A percentile compares a stretch with the other conserved stretches of the same genome.
Evolutionary conservation across 352 stramenopile species (phyloP).

Genomic region (Albugo candida): DNA sequence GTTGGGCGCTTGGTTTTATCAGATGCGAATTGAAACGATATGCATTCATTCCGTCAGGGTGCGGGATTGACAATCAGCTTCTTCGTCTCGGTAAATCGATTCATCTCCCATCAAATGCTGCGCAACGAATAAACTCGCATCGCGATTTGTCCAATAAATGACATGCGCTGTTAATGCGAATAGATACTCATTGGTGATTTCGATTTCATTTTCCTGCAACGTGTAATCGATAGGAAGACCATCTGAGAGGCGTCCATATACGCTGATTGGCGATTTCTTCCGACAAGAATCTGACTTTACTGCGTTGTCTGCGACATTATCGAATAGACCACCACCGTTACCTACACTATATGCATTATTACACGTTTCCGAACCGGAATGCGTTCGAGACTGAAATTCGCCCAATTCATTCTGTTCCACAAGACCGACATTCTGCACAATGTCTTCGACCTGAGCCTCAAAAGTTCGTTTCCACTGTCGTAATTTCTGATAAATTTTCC

Average conservation of each 20-base stretch:
- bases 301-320: background rate
- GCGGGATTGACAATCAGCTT: no score
- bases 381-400: background rate
- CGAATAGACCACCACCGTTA: background rate
- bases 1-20: no score
- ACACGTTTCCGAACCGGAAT: background rate
- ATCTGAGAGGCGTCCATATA: constrained; percentile 48
- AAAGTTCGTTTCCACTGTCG: constrained; percentile 57
- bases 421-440: constrained; percentile 45
- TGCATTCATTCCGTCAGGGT: no score
- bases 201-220: constrained; percentile 87
- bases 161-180: constrained; percentile 83
- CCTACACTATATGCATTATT: background rate
- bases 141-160: constrained; percentile 84
- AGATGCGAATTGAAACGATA: no score
- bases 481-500: constrained; percentile 55
- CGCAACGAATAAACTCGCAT: constrained; percentile 82
- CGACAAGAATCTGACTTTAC: background rate
- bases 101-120: constrained; percentile 45
- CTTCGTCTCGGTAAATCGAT: no score
- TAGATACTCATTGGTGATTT: constrained; percentile 87
- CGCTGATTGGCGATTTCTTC: constrained; percentile 2
- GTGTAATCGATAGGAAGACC: constrained; percentile 71
- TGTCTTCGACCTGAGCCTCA: constrained; percentile 44
- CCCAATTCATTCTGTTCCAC: constrained; percentile 19